Percentiles rank a stretch among this genome's conserved stretches.
Evolutionary conservation across 768 basidiomycete genomes (phyloP).

Genomic region (Candolleomyces aberdarensis): DNA sequence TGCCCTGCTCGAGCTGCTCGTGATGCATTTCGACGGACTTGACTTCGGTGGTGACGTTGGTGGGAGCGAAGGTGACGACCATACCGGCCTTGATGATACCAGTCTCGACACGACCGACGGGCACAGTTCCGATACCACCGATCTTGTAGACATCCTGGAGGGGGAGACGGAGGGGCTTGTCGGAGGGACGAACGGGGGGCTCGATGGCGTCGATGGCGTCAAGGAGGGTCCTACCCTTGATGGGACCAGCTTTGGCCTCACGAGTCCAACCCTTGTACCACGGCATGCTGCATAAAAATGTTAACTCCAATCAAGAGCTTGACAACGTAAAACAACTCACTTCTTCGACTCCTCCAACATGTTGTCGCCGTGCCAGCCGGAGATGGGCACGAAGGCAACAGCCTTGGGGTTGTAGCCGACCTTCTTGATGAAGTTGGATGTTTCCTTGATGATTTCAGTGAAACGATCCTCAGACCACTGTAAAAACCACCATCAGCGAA

Average conservation of each 20-base stretch:
- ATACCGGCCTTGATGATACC: slow-evolving; percentile 99
- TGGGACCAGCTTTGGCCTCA: slow-evolving; percentile 89
- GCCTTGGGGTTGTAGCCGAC: slow-evolving; percentile 99
- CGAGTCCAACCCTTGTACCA: slow-evolving; percentile 99
- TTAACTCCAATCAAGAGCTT: slow-evolving; percentile 14
- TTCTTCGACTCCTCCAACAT: slow-evolving; percentile 99
- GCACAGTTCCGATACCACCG: slow-evolving; percentile 99
- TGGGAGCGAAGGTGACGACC: slow-evolving; percentile 95
- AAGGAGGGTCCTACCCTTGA: slow-evolving; percentile 99
- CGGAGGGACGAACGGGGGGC: slow-evolving; percentile 92
- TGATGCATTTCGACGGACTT: slow-evolving; percentile 99
- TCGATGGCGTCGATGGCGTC: slow-evolving; percentile 99
- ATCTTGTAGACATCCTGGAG: slow-evolving; percentile 99
- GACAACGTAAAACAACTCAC: slow-evolving; percentile 38
- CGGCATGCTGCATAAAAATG: slow-evolving; percentile 65
- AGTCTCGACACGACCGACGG: slow-evolving; percentile 99
- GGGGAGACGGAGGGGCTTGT: slow-evolving; percentile 99
- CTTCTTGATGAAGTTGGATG: slow-evolving; percentile 98
- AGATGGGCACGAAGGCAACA: slow-evolving; percentile 98
- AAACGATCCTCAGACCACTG: slow-evolving; percentile 99
- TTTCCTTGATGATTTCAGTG: slow-evolving; percentile 99
- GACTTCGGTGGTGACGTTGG: slow-evolving; percentile 99
- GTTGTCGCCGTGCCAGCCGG: slow-evolving; percentile 99
- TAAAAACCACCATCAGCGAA: slow-evolving; percentile 5
- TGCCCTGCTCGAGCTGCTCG: slow-evolving; percentile 93